phyloP scores from a whole-genome alignment of 1,284 basidiomycete genomes.

The Naganishia albida region DNA sequence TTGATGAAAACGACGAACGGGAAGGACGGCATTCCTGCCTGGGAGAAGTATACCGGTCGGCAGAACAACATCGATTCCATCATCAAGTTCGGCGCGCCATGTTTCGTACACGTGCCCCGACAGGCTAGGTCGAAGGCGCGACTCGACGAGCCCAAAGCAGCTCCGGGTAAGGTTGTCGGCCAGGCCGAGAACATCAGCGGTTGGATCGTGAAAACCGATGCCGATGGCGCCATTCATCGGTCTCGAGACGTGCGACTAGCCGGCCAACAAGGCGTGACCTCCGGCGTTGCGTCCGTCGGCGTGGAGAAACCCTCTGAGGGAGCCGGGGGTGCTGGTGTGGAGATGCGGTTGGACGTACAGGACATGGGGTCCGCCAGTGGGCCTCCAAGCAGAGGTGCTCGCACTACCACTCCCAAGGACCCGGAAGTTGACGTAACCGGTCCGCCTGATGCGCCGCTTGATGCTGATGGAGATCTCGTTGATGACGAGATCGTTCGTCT shows the following conservation, averaged over 20 bases:
- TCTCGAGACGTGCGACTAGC: constrained; percentile 2
- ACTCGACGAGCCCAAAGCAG: background rate
- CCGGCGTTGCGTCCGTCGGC: background rate
- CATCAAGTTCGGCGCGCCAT: background rate
- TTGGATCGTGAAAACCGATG: background rate
- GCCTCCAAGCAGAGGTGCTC: no score
- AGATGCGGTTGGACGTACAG: no score
- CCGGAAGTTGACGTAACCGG: background rate
- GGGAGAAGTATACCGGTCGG: constrained; percentile 6
- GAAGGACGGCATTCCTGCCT: background rate
- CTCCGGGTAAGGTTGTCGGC: background rate
- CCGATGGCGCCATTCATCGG: background rate
- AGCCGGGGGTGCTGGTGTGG: no score
- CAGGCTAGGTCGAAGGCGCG: background rate
- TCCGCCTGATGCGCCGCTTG: background rate
- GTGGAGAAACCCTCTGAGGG: no score
- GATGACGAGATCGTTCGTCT: background rate
- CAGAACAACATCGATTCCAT: background rate
- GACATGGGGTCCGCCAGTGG: no score
- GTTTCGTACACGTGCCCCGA: background rate
- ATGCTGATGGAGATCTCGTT: background rate
- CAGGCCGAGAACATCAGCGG: background rate
- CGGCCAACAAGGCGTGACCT: background rate
- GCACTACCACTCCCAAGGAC: no score
- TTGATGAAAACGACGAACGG: constrained; percentile 4